Base-by-base conservation (phyloP, 2,329 filamentous ascomycete species). In the Sphaerulina populicola region DNA sequence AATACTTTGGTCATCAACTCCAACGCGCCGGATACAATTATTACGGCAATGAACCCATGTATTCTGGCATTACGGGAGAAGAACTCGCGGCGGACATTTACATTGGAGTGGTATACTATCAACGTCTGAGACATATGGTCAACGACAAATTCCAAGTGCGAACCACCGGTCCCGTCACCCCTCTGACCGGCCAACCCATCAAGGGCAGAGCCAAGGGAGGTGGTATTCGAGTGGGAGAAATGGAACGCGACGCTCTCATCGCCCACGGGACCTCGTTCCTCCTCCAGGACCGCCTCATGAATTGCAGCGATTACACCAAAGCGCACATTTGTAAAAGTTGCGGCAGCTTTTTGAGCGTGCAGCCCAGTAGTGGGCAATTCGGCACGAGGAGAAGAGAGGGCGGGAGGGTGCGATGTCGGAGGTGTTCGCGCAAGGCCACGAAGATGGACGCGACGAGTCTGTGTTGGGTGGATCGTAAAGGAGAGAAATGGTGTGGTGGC, bases 121-220 rank as follows among this genome's bases (percentile, higher is more conserved):
- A 98, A 72, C 84, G 93, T 69, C 79, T 98, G 55, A 80, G 93
- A 68, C 93, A 98, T 83, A 98, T 98, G 93, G 93, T 98, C 51
- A 97, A 96, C 79, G 93, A 98, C 72, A 98, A 98, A 72, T 98
- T 87, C 77, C 93, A 98, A 71, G 93, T 97, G 50, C 83, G 93
- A 70, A 97, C 93, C 2, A 97, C 93, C 0, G 93, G 93, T 49
- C 90, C 90, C 1, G 85, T 96, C 39, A 93, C 93, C 49, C 81
- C 85, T 21, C 81, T 93, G 12, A 97, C 91, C 0, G 90, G 91
- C 30, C 93, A 98, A 68, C 93, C 93, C 37, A 93, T 98, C 76
- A 96, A 97, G 75, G 93, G 93, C 58, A 79, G 93, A 68, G 93
- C 94, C 68, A 88, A 91, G 71, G 93, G 91, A 66, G 93, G 93